phyloP scores from a whole-genome alignment of 2,329 filamentous ascomycete species.

The Cladosporium sp. region DNA sequence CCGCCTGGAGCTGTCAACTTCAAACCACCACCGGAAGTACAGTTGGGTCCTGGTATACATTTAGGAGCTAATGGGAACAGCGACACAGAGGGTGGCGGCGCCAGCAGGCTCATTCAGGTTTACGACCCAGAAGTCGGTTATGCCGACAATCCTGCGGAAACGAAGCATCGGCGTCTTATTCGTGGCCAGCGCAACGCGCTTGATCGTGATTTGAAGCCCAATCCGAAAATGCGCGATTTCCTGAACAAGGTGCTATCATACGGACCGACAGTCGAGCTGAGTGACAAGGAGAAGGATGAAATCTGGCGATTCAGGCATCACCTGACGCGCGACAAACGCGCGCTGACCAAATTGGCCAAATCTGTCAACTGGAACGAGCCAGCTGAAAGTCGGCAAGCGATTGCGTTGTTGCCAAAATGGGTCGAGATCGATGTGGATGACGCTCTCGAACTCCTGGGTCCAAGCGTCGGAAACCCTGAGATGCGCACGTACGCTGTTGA shows the following conservation, averaged over 20 bases:
- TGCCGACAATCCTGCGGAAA: slow-evolving; percentile 88
- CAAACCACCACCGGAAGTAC: slow-evolving; percentile 82
- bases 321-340: slow-evolving; percentile 77
- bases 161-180: slow-evolving; percentile 87
- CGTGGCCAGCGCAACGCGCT: slow-evolving; percentile 88
- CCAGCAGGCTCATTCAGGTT: slow-evolving; percentile 70
- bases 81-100: slow-evolving; percentile 45
- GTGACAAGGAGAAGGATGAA: slow-evolving; percentile 87
- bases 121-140: slow-evolving; percentile 93
- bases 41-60: slow-evolving; percentile 85
- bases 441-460: slow-evolving; percentile 87
- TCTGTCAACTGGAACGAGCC: slow-evolving; percentile 91
- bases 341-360: slow-evolving; percentile 95
- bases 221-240: slow-evolving; percentile 92
- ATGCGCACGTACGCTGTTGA: slow-evolving; percentile 94
- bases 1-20: slow-evolving; percentile 65
- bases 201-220: slow-evolving; percentile 92
- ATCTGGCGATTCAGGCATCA: slow-evolving; percentile 98
- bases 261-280: slow-evolving; percentile 83
- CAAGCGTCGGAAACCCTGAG: slow-evolving; percentile 81
- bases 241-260: slow-evolving; percentile 87
- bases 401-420: slow-evolving; percentile 88
- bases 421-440: slow-evolving; percentile 96
- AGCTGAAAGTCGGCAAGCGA: slow-evolving; percentile 80
- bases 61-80: slow-evolving; percentile 50